phyloP scores from a whole-genome alignment of 208 protist species.

The Crithidia thermophila region DNA sequence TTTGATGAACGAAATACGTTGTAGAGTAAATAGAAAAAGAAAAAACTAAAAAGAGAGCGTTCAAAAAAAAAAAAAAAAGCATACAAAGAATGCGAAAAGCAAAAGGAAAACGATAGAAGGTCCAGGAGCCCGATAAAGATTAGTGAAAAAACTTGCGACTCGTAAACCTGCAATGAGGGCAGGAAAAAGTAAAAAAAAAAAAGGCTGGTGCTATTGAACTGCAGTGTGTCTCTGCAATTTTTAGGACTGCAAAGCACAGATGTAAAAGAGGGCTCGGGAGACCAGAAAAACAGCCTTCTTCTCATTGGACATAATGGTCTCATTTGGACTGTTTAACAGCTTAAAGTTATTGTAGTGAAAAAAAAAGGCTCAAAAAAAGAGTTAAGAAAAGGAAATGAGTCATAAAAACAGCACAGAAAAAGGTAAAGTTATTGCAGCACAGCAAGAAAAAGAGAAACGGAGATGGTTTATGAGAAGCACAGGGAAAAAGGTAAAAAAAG shows the following conservation, averaged over 20 bases:
- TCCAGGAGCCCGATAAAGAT: background rate
- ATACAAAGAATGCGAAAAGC: background rate
- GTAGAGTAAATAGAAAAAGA: background rate
- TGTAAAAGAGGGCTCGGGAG: too few species aligned
- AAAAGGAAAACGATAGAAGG: background rate
- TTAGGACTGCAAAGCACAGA: too few species aligned
- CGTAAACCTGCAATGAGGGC: too few species aligned
- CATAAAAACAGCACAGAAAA: background rate
- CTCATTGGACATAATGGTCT: too few species aligned
- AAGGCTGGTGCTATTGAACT: too few species aligned
- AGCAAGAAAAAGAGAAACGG: slow-evolving; percentile 26
- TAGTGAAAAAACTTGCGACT: too few species aligned
- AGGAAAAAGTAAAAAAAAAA: background rate
- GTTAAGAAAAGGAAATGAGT: background rate
- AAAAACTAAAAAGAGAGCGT: background rate
- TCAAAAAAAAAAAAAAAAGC: background rate
- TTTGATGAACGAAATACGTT: too few species aligned
- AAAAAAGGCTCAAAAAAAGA: too few species aligned
- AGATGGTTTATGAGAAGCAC: background rate
- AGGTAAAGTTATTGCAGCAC: background rate
- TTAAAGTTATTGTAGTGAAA: too few species aligned
- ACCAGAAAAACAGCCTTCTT: too few species aligned
- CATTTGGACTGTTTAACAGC: too few species aligned
- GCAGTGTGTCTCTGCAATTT: too few species aligned
- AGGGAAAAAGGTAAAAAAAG: background rate